Base-by-base conservation (phyloP, 2,329 filamentous ascomycete species). In the Ophiostoma sp. region DNA sequence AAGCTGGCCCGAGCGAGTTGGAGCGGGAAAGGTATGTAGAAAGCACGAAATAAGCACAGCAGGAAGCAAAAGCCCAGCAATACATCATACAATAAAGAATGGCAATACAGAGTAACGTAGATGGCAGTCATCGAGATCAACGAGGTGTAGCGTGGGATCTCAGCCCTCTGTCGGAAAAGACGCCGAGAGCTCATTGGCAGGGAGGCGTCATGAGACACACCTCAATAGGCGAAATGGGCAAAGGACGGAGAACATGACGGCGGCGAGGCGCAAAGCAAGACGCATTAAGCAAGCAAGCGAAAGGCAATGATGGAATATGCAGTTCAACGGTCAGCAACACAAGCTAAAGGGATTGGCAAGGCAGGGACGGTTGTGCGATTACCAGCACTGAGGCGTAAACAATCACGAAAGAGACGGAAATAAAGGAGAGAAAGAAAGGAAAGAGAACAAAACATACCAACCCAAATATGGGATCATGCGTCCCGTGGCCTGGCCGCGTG, bases 121-220 rank as follows among this genome's bases (percentile, higher is more conserved):
- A 62, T 11, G 57, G 57, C 11, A 35, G 33, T 31, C 57, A 62
- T 62, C 57, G 57, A 62, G 57, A 62, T 62, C 57, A 62, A 35
- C 60, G 57, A 33, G 31, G 33, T 23, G 35, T 65, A 39, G 60
- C 60, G 35, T 65, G 33, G 33, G 60, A n/a, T 65, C 60, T 65
- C 60, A 65, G 60, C 31, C 33, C 60, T 65, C 60, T 33, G 35
- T 39, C 60, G 60, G 60, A 36, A n/a, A 15, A 57, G 52, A 57
- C 17, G 52, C 52, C n/a, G 52, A 23, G 23, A 57, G 52, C 52
- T 27, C 13, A 57, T 57, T 57, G 52, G 57, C 57, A 62, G 57
- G 57, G 57, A 62, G 27, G 27, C 57, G 57, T 62, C 57, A 62
- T 33, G 23, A 35, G 57, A 57, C 52, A 57, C 52, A 57, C 52